These are phyloP conservation scores for Trypanosoma rangeli DNA, from an alignment of 208 protist genomes.

Conservation along the genomic window DNA sequence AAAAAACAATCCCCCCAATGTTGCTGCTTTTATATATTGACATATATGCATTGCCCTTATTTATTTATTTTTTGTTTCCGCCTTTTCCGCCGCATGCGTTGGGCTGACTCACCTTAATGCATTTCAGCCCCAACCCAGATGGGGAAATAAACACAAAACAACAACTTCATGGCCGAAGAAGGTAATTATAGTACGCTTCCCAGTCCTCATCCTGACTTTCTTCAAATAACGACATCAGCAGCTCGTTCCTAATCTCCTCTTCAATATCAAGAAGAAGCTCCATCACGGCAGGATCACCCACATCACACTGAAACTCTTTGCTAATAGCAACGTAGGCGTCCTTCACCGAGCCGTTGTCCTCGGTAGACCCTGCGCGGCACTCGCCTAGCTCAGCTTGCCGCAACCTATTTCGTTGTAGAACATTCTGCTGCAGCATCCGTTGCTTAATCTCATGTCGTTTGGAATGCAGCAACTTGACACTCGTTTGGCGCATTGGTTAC, in stretches of 20 bases:
- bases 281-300: constrained; percentile 44
- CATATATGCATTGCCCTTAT: too few relatives aligned
- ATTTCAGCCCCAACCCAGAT: neutral
- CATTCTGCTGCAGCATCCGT: constrained; percentile 55
- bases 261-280: constrained; percentile 68
- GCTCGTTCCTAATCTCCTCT: constrained; percentile 80
- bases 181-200: constrained; percentile 69
- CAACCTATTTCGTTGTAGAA: constrained; percentile 17
- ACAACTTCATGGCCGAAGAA: constrained; percentile 9
- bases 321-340: constrained; percentile 33
- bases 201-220: constrained; percentile 52
- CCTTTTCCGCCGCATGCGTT: neutral
- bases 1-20: neutral
- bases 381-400: constrained; percentile 28
- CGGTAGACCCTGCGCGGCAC: constrained; percentile 13
- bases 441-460: constrained; percentile 53
- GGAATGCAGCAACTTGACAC: constrained; percentile 56
- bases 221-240: constrained; percentile 64
- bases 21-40: constrained; percentile 1
- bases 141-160: neutral
- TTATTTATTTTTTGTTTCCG: neutral
- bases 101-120: too few relatives aligned
- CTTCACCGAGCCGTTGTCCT: neutral
- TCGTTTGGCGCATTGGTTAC: constrained; percentile 11
- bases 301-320: constrained; percentile 57